Base-by-base conservation (phyloP, 1,284 basidiomycete species). In the Hemileia vastatrix region DNA sequence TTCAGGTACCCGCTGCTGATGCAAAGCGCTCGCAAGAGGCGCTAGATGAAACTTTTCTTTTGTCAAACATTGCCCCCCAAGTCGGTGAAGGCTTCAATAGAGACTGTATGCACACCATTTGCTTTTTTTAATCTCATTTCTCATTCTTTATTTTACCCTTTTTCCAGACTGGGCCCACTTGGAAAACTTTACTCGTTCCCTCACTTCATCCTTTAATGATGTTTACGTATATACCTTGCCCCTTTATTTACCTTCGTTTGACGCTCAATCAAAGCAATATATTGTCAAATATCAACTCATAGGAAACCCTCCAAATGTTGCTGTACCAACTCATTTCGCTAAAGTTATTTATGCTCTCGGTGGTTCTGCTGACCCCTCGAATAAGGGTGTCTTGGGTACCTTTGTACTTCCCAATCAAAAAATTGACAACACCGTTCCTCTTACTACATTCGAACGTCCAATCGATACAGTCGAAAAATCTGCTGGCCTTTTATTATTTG, bases 221-320 rank as follows among this genome's bases (percentile, higher is more conserved):
- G 91, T 98, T 54, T 98, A 94, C 76, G 86, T 98, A 45, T 99
- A 98, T 77, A 99, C 95, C 6, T 82, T 99, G 23, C 95, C 95
- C 0, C 81, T 99, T n/a, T 98, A 98, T 78, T 83, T 98, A 9
- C 95, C 95, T 1, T 84, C 83, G 52, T 82, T 83, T 60, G 85
- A 88, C 6, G 69, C 83, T 0, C 92, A 97, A 74, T 92, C 92
- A 6, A 97, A 59, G 87, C 97, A 68, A 90, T 92, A 69, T 78
- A 88, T 82, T 47, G 63, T 63, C 6, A 56, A 40, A 31, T 63
- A 63, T 31, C 54, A 63, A 57, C 47, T 63, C 18, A 50, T 44
- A 23, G 95, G 94, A 0, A 83, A 82, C 36, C 92, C 90, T 23
- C 90, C 91, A 3, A 88, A 87, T 70, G 81, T 97, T 58, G 80